A percentile compares a stretch with the other conserved stretches of the same genome.
Conservation (phyloP, 345 rosid genomes). For the Euclidium syriacum region DNA sequence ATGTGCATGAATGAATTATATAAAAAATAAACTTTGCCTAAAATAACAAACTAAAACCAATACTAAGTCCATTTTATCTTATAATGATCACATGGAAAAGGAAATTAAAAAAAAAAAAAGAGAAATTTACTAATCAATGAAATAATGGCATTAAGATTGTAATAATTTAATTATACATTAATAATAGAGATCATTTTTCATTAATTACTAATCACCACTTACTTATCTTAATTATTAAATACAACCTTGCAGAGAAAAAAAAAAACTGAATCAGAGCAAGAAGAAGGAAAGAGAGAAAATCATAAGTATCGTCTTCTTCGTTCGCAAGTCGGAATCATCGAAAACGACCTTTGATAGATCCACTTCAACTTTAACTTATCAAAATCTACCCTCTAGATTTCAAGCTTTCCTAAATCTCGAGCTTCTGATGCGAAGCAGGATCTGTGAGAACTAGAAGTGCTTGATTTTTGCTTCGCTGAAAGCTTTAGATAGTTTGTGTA, state of each 20-base stretch:
- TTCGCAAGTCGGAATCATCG: conserved; percentile 43
- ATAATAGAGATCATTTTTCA: not conserved
- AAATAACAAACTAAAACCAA: not conserved
- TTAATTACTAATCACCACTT: not conserved
- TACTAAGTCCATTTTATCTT: no score
- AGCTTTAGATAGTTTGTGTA: not conserved
- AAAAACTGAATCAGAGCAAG: not conserved
- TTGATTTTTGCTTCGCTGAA: not conserved
- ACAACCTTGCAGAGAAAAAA: conserved; percentile 4
- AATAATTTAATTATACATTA: not conserved
- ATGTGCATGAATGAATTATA: conserved; percentile 14
- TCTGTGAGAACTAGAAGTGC: not conserved
- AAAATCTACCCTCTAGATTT: not conserved
- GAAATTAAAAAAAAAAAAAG: no score
- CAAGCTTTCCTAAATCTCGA: conserved; percentile 8
- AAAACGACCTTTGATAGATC: conserved; percentile 34
- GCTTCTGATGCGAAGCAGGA: not conserved
- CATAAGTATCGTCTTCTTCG: conserved; percentile 18
- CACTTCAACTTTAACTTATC: no score
- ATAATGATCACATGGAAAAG: no score
- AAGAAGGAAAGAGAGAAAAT: not conserved
- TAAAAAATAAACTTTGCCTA: not conserved
- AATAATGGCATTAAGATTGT: not conserved
- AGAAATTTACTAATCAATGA: not conserved
- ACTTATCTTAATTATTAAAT: not conserved